A percentile compares a stretch with the other conserved stretches of the same genome.
These are phyloP conservation scores for Rhodotorula kratochvilovae DNA, from an alignment of 768 basidiomycete genomes.

Conservation along the genomic window DNA sequence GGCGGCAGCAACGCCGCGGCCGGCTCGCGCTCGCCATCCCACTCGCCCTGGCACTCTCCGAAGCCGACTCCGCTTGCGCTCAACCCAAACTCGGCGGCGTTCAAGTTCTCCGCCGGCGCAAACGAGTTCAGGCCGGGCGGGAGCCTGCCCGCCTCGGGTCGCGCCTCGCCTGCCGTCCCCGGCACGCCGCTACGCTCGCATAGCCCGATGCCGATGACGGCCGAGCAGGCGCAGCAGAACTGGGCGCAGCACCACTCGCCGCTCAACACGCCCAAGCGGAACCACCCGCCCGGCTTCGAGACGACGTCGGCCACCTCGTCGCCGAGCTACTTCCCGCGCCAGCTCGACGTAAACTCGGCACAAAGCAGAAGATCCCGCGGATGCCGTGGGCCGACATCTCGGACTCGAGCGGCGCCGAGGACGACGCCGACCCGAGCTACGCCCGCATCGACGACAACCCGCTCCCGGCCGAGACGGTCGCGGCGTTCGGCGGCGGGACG, in stretches of 20 bases:
- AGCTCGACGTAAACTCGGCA: conserved; percentile 11
- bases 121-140: conserved; percentile 32
- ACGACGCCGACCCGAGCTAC: not conserved
- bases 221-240: conserved; percentile 33
- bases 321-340: conserved; percentile 34
- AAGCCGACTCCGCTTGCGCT: conserved; percentile 12
- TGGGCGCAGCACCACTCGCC: conserved; percentile 36
- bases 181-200: conserved; percentile 26
- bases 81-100: conserved; percentile 26
- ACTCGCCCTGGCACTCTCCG: conserved; percentile 23
- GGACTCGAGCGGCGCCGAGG: conserved; percentile 8
- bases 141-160: not conserved
- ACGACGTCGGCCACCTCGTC: conserved; percentile 23
- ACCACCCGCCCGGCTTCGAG: not conserved
- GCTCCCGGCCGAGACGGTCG: conserved; percentile 12
- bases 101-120: conserved; percentile 38
- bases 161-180: conserved; percentile 5
- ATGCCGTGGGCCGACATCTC: conserved; percentile 35
- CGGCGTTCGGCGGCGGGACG: not conserved
- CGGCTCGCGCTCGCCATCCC: conserved; percentile 26
- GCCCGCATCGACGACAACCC: conserved; percentile 22
- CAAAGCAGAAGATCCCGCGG: conserved; percentile 20
- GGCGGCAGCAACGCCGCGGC: not conserved
- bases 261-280: conserved; percentile 33
- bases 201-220: conserved; percentile 33